Conservation (phyloP, 441 rosid genomes). For the Macaranga tanarius region DNA sequence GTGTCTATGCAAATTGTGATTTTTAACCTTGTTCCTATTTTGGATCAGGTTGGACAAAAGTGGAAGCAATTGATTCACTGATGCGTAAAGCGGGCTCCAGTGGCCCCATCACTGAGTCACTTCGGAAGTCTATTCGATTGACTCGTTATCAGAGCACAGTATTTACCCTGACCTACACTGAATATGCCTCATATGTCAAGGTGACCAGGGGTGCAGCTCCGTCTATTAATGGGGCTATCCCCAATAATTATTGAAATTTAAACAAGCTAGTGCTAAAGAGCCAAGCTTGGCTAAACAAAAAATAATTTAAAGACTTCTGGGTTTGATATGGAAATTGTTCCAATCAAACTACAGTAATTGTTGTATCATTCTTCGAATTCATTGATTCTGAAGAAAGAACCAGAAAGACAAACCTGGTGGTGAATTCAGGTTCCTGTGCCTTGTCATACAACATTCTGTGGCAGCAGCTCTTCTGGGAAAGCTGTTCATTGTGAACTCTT, state of each 20-base stretch:
- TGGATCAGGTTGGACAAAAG: slow-evolving; percentile 73
- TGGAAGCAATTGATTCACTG: slow-evolving; percentile 84
- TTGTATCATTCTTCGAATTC: slow-evolving; percentile 46
- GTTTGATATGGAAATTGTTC: slow-evolving; percentile 31
- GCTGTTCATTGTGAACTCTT: slow-evolving; percentile 19
- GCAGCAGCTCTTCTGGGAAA: slow-evolving; percentile 18
- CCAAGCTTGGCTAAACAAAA: slow-evolving; percentile 30
- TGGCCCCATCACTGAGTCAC: slow-evolving; percentile 58
- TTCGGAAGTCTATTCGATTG: slow-evolving; percentile 60
- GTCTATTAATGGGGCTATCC: slow-evolving; percentile 54
- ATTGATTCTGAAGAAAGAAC: slow-evolving; percentile 44
- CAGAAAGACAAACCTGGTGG: slow-evolving; percentile 3
- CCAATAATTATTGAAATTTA: slow-evolving; percentile 35
- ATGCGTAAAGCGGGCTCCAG: slow-evolving; percentile 81
- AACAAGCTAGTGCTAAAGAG: slow-evolving; percentile 18
- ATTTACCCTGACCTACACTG: slow-evolving; percentile 72
- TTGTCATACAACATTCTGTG: not conserved
- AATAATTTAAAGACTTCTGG: slow-evolving; percentile 3
- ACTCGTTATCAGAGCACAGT: slow-evolving; percentile 93
- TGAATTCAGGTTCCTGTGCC: slow-evolving; percentile 14
- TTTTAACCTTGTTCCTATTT: not conserved
- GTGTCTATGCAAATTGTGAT: not conserved
- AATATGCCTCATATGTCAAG: slow-evolving; percentile 66
- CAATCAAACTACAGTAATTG: slow-evolving; percentile 26
- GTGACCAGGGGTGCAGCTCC: slow-evolving; percentile 62